A percentile compares a stretch with the other conserved stretches of the same genome.
phyloP scores from a whole-genome alignment of 305 asterid genomes.

The Striga hermonthica region DNA sequence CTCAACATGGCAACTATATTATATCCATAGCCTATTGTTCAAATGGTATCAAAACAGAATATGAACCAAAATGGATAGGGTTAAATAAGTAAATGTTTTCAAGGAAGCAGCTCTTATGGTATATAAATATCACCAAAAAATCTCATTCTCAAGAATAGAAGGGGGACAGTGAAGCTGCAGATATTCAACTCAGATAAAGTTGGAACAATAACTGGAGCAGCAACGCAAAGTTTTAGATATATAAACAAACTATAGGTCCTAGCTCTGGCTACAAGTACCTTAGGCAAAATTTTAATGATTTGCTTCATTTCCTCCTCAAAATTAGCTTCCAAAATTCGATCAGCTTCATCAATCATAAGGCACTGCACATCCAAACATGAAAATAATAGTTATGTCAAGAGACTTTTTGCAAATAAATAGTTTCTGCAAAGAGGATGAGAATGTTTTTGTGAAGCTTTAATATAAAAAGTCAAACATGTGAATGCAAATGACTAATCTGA shows the following conservation, averaged over 20 bases:
- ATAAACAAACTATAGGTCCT: not conserved
- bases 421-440: not conserved
- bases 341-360: slow-evolving; percentile 92
- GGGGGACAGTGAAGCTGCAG: not conserved
- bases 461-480: not conserved
- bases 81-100: not conserved
- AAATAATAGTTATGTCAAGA: slow-evolving; percentile 8
- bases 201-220: not conserved
- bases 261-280: slow-evolving; percentile 49
- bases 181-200: not conserved
- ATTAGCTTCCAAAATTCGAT: slow-evolving; percentile 83
- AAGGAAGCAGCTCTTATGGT: not conserved
- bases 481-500: not conserved
- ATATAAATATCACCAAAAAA: not conserved
- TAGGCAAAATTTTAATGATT: slow-evolving; percentile 73
- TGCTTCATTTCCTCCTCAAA: slow-evolving; percentile 89
- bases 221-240: not conserved
- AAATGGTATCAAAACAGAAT: slow-evolving; percentile 14
- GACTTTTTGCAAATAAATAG: not conserved
- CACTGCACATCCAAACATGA: slow-evolving; percentile 56
- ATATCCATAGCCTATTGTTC: not conserved
- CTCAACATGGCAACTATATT: slow-evolving; percentile 4
- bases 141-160: no score
- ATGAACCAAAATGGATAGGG: not conserved
- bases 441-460: no score